Evolutionary conservation across 2,329 filamentous ascomycete genomes (phyloP).

Genomic region (Thermoascus crustaceus): DNA sequence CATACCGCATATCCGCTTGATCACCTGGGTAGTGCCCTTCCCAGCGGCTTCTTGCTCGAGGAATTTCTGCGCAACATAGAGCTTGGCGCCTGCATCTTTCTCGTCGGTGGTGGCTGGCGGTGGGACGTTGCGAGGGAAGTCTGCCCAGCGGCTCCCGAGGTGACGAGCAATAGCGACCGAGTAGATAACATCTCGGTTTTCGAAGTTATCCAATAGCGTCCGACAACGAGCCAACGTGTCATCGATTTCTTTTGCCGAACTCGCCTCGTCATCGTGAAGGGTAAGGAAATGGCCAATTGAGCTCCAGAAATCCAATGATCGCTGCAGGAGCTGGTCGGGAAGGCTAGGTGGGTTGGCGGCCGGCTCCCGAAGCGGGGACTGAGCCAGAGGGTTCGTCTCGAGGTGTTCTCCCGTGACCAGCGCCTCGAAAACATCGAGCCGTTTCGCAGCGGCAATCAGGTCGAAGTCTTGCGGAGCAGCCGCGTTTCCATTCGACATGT

Average conservation of each 20-base stretch:
- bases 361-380: slow-evolving; percentile 32
- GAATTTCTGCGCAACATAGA: slow-evolving; percentile 62
- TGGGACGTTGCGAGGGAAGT: slow-evolving; percentile 49
- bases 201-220: slow-evolving; percentile 64
- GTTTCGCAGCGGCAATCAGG: slow-evolving; percentile 55
- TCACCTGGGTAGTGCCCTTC: slow-evolving; percentile 66
- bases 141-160: slow-evolving; percentile 57
- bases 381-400: slow-evolving; percentile 40
- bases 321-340: slow-evolving; percentile 46
- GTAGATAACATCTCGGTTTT: slow-evolving; percentile 86
- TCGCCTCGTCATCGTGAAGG: slow-evolving; percentile 52
- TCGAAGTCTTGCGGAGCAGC: slow-evolving; percentile 45
- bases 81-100: slow-evolving; percentile 56
- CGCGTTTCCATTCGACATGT: slow-evolving; percentile 27
- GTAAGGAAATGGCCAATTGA: slow-evolving; percentile 65
- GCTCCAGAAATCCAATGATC: slow-evolving; percentile 76
- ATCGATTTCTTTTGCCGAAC: slow-evolving; percentile 51
- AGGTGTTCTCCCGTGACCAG: slow-evolving; percentile 67
- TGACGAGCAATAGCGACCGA: slow-evolving; percentile 75
- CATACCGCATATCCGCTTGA: slow-evolving; percentile 61
- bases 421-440: slow-evolving; percentile 67
- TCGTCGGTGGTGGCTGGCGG: slow-evolving; percentile 56
- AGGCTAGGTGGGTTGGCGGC: slow-evolving; percentile 28
- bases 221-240: slow-evolving; percentile 58
- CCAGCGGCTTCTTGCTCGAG: slow-evolving; percentile 57